Evolutionary conservation across 805 yeast species (phyloP).

Genomic region (Barnettozyma populi): DNA sequence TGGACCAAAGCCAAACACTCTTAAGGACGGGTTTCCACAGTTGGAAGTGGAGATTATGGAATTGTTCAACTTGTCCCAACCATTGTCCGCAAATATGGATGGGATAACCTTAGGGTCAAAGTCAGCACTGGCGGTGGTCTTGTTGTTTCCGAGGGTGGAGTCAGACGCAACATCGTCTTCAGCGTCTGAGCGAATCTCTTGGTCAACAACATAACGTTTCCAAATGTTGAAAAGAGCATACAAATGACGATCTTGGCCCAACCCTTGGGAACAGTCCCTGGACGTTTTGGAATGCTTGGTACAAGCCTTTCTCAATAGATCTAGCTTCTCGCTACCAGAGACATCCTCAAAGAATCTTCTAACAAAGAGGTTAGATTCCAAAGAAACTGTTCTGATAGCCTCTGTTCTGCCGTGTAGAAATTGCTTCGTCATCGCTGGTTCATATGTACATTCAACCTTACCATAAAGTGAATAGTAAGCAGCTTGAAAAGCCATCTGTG

Average conservation of each 20-base stretch:
- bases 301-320: conserved; percentile 64
- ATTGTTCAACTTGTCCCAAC: conserved; percentile 83
- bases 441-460: conserved; percentile 88
- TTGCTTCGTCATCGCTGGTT: conserved; percentile 92
- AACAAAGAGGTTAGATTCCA: conserved; percentile 75
- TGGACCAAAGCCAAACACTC: conserved; percentile 89
- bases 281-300: conserved; percentile 62
- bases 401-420: conserved; percentile 91
- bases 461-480: conserved; percentile 91
- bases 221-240: conserved; percentile 85
- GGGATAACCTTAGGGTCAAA: conserved; percentile 45
- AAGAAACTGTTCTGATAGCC: conserved; percentile 80
- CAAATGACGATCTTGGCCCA: conserved; percentile 89
- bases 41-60: conserved; percentile 79
- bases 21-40: conserved; percentile 88
- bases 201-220: conserved; percentile 50
- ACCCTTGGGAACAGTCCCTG: conserved; percentile 62
- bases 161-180: conserved; percentile 19
- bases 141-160: conserved; percentile 19
- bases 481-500: conserved; percentile 90
- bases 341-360: conserved; percentile 75
- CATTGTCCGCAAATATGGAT: conserved; percentile 71
- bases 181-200: conserved; percentile 5
- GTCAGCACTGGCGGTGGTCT: background rate
- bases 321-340: conserved; percentile 49